These are phyloP conservation scores for Paraphaeosphaeria minitans DNA, from an alignment of 2,329 filamentous ascomycete species.

Conservation along the genomic window DNA sequence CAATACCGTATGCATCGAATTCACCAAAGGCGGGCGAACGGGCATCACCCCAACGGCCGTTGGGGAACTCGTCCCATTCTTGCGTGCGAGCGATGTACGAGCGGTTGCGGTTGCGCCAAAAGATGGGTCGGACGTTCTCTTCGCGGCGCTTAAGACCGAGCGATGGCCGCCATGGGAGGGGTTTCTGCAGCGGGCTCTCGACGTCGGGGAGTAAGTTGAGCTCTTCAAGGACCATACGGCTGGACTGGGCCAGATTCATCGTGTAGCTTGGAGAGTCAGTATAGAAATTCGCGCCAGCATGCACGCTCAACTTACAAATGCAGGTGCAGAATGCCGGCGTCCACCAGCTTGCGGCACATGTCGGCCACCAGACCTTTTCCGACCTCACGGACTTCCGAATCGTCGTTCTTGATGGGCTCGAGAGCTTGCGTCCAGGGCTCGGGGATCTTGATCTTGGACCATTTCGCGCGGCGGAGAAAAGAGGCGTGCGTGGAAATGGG, in stretches of 20 bases:
- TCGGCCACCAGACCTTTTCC: constrained; percentile 86
- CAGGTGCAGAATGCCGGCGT: constrained; percentile 81
- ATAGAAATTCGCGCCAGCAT: not conserved
- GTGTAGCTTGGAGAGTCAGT: constrained; percentile 68
- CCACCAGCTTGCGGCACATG: constrained; percentile 85
- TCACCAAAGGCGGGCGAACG: constrained; percentile 96
- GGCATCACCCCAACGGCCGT: constrained; percentile 97
- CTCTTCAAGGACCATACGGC: constrained; percentile 91
- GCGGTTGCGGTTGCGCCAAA: constrained; percentile 97
- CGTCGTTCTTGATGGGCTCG: constrained; percentile 95
- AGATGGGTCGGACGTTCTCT: constrained; percentile 96
- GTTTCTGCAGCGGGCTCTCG: constrained; percentile 79
- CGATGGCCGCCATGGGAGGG: constrained; percentile 96
- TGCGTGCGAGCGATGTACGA: constrained; percentile 95
- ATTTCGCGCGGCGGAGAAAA: constrained; percentile 86
- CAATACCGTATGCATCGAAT: constrained; percentile 91
- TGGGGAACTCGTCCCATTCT: constrained; percentile 99
- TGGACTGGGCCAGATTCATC: constrained; percentile 96
- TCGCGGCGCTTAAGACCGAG: constrained; percentile 85
- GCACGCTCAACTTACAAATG: constrained; percentile 71
- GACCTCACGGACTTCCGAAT: constrained; percentile 86
- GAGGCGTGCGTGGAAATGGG: constrained; percentile 94
- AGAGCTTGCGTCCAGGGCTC: constrained; percentile 78
- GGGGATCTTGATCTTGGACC: constrained; percentile 87
- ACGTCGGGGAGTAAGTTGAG: constrained; percentile 79